phyloP scores from a whole-genome alignment of 371 early-diverging fungal species.

The Mucor velutinosus region DNA sequence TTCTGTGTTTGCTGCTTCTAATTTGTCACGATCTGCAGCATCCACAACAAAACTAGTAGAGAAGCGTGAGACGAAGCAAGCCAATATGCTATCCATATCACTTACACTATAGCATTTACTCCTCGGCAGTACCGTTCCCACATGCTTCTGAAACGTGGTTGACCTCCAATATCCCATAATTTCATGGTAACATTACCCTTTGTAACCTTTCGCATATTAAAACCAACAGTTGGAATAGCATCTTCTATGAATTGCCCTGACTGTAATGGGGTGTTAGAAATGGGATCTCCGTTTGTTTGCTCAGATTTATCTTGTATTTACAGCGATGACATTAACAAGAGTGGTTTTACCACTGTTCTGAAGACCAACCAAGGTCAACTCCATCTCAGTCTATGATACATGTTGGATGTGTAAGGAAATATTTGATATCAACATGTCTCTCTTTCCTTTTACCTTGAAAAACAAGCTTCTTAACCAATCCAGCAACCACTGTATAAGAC shows the following conservation, averaged over 20 bases:
- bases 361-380: constrained; percentile 95
- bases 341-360: constrained; percentile 99
- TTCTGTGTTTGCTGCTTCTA: constrained; percentile 92
- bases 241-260: constrained; percentile 96
- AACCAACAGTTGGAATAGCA: constrained; percentile 97
- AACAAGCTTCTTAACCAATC: constrained; percentile 94
- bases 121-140: constrained; percentile 97
- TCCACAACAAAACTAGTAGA: constrained; percentile 88
- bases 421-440: neutral
- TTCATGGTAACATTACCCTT: constrained; percentile 97
- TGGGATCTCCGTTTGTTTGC: neutral
- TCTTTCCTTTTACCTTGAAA: constrained; percentile 72
- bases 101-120: constrained; percentile 97
- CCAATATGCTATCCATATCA: neutral
- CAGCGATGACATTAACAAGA: constrained; percentile 96
- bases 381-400: constrained; percentile 83
- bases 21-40: constrained; percentile 90
- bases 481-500: constrained; percentile 72
- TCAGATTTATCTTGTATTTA: constrained; percentile 46
- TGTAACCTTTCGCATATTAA: constrained; percentile 96
- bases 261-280: constrained; percentile 32
- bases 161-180: constrained; percentile 98
- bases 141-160: constrained; percentile 95
- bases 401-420: neutral
- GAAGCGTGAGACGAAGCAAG: neutral